Evolutionary conservation across 371 early-diverging fungal genomes (phyloP).

Genomic region (Mortierella sp.): DNA sequence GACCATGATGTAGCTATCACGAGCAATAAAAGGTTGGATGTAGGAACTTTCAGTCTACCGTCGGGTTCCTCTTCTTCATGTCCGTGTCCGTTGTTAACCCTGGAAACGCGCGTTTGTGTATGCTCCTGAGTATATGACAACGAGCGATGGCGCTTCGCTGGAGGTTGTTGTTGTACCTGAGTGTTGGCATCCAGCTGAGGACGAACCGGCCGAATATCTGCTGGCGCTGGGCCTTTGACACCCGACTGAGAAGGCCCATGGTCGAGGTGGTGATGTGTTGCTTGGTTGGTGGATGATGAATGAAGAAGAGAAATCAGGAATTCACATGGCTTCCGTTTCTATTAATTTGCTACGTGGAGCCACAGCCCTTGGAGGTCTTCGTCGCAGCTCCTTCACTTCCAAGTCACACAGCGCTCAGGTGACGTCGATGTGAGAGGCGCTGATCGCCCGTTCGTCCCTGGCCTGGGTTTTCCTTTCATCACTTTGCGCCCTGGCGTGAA

Average conservation of each 20-base stretch:
- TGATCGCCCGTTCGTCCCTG: background rate
- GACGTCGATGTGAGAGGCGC: background rate
- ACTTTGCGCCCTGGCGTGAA: background rate
- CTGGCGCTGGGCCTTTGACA: conserved; percentile 40
- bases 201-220: conserved; percentile 46
- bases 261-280: background rate
- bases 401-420: background rate
- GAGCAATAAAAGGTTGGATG: background rate
- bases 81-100: background rate
- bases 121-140: conserved; percentile 7
- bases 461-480: background rate
- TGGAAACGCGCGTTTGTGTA: background rate
- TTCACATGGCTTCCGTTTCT: background rate
- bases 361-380: background rate
- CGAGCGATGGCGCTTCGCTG: background rate
- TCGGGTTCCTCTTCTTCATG: background rate
- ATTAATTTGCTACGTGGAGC: conserved; percentile 4
- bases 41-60: background rate
- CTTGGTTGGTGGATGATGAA: background rate
- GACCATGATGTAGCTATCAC: conserved; percentile 61
- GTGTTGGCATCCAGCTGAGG: conserved; percentile 43
- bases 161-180: conserved; percentile 32
- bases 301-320: background rate
- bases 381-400: background rate
- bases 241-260: conserved; percentile 50